Base-by-base conservation (phyloP, 2,329 filamentous ascomycete genomes). In the Metarhizium rileyi region DNA sequence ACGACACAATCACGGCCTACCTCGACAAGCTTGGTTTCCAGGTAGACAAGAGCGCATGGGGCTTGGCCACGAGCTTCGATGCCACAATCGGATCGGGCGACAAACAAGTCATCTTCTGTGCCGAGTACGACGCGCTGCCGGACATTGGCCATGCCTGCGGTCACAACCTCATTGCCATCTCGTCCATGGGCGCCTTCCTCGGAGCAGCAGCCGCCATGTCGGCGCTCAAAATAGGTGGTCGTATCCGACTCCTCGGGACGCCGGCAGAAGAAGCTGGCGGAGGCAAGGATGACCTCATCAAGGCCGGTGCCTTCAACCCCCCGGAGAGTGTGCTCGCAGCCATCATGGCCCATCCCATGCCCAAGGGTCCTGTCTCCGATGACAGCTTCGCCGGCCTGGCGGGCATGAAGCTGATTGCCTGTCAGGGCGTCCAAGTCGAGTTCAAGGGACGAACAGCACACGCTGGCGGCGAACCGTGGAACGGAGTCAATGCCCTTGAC, bases 61-160 rank as follows among this genome's bases (percentile, higher is more conserved):
- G 72, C 3, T 55, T 80, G 0, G 63, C 68, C 8, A 81, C 77
- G 0, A 67, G 75, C 1, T 80, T 81, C 53, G 70, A 72, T 44
- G 72, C 68, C 10, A 63, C 69, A 14, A 62, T 63, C 44, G 73
- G 74, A 26, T 57, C 61, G 0, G 70, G 69, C 5, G 70, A 71
- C 4, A 64, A 66, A 1, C 63, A 70, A 0, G 58, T 73, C 26
- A 61, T 67, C 23, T 66, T 67, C 51, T 72, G 71, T 52, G 69
- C 68, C 48, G 72, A 75, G 56, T 75, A 75, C 51, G 44, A 45
- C 27, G 44, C 44, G 2, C 18, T 45, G 26, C 44, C 70, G 0
- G 63, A 61, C 1, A 72, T 73, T n/a, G 70, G 70, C 5, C 70
- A 74, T 44, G 69, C 67, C 1, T 73, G 70, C 53, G 70, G 71